Evolutionary conservation across 306 rosid genomes (phyloP).

Genomic region (Rubus idaeus): DNA sequence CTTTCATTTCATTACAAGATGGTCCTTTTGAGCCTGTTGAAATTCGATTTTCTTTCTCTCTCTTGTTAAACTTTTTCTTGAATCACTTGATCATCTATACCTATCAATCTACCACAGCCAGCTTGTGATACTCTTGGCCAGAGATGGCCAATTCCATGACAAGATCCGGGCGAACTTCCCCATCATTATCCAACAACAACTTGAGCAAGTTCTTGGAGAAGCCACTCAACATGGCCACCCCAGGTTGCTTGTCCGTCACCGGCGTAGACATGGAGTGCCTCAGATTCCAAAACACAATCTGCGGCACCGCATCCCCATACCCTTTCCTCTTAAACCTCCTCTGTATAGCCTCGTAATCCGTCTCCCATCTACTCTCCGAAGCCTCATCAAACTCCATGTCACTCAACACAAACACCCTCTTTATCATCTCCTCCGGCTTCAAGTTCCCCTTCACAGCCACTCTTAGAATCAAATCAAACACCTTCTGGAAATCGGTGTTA

Average conservation of each 20-base stretch:
- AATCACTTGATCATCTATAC: too few species aligned
- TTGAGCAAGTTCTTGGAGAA: slow-evolving; percentile 61
- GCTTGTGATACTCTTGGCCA: slow-evolving; percentile 43
- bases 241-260: slow-evolving; percentile 38
- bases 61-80: too few species aligned
- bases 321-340: slow-evolving; percentile 51
- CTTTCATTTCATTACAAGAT: too few species aligned
- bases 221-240: slow-evolving; percentile 64
- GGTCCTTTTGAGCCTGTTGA: too few species aligned
- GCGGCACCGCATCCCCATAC: slow-evolving; percentile 46
- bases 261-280: slow-evolving; percentile 54
- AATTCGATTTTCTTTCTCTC: too few species aligned
- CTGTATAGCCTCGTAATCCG: slow-evolving; percentile 53
- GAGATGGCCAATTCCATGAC: slow-evolving; percentile 48
- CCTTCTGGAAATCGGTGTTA: slow-evolving; percentile 54
- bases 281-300: slow-evolving; percentile 67
- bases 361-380: slow-evolving; percentile 46
- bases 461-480: slow-evolving; percentile 48
- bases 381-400: slow-evolving; percentile 71
- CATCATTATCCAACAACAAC: slow-evolving; percentile 22
- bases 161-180: slow-evolving; percentile 27
- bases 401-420: slow-evolving; percentile 62
- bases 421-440: slow-evolving; percentile 23
- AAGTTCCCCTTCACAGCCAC: slow-evolving; percentile 53
- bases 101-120: slow-evolving; percentile 37